Conservation (phyloP, 2,329 filamentous ascomycete genomes). For the Apiospora arundinis region DNA sequence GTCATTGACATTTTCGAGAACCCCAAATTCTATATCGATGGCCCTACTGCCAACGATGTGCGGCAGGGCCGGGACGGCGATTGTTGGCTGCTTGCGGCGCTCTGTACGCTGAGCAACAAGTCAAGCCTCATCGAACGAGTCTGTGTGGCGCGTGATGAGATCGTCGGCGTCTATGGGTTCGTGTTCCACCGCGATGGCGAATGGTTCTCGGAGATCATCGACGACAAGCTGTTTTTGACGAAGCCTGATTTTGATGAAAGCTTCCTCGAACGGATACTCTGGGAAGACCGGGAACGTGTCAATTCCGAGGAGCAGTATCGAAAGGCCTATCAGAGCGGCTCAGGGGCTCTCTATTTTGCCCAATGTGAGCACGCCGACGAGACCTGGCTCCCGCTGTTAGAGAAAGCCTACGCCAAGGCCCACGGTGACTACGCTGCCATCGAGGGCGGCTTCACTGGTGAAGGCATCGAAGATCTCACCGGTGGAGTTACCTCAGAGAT, state of each 20-base stretch:
- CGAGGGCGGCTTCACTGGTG: slow-evolving; percentile 68
- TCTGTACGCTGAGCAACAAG: slow-evolving; percentile 80
- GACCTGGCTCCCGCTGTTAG: slow-evolving; percentile 75
- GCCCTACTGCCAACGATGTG: slow-evolving; percentile 78
- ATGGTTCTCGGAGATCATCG: slow-evolving; percentile 67
- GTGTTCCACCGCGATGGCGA: slow-evolving; percentile 83
- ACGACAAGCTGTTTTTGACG: slow-evolving; percentile 63
- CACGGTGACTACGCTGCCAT: slow-evolving; percentile 77
- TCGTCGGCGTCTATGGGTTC: slow-evolving; percentile 83
- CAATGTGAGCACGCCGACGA: slow-evolving; percentile 72
- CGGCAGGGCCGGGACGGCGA: slow-evolving; percentile 80
- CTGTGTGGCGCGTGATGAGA: slow-evolving; percentile 75
- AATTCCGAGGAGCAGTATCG: slow-evolving; percentile 66
- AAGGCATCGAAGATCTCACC: slow-evolving; percentile 65
- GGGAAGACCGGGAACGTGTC: slow-evolving; percentile 53
- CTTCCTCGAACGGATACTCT: slow-evolving; percentile 53
- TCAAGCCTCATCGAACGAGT: slow-evolving; percentile 72
- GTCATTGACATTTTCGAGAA: slow-evolving; percentile 78
- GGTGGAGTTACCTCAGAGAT: slow-evolving; percentile 73
- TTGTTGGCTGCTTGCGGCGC: slow-evolving; percentile 84
- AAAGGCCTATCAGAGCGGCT: slow-evolving; percentile 70
- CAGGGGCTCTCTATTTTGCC: slow-evolving; percentile 72
- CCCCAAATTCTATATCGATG: slow-evolving; percentile 79
- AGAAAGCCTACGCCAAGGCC: slow-evolving; percentile 78
- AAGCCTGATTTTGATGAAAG: slow-evolving; percentile 68